Evolutionary conservation across 768 basidiomycete species (phyloP).

Genomic region (Candolleomyces efflorescens): DNA sequence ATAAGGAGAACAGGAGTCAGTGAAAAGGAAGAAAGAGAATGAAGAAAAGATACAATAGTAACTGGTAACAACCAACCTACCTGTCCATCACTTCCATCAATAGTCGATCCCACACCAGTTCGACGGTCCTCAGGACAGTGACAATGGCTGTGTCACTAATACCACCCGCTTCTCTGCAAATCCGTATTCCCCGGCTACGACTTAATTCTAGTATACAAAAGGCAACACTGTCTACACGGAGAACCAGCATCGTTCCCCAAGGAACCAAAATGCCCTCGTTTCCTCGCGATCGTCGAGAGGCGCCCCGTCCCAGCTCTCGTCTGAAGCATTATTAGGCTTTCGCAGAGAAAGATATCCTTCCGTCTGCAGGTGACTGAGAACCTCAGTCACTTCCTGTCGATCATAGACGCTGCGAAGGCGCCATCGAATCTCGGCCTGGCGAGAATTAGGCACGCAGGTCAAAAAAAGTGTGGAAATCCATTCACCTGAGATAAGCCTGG

Average conservation of each 20-base stretch:
- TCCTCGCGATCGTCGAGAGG: slow-evolving; percentile 52
- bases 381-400: slow-evolving; percentile 66
- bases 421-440: slow-evolving; percentile 67
- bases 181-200: slow-evolving; percentile 6
- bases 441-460: slow-evolving; percentile 5
- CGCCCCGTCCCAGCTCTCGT: not conserved
- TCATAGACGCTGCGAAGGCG: slow-evolving; percentile 70
- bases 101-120: slow-evolving; percentile 5
- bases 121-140: not conserved
- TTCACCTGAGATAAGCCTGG: slow-evolving; percentile 74
- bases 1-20: slow-evolving; percentile 19
- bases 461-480: not conserved
- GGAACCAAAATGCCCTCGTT: slow-evolving; percentile 50
- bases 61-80: slow-evolving; percentile 9
- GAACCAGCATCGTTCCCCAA: slow-evolving; percentile 63
- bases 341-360: slow-evolving; percentile 41
- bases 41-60: slow-evolving; percentile 12
- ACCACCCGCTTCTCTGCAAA: slow-evolving; percentile 3
- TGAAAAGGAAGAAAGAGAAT: slow-evolving; percentile 12
- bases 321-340: slow-evolving; percentile 10
- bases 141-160: not conserved
- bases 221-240: slow-evolving; percentile 33
- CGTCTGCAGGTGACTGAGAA: slow-evolving; percentile 49
- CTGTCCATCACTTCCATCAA: slow-evolving; percentile 5
- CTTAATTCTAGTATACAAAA: no score